phyloP scores from a whole-genome alignment of 306 rosid genomes.

The Rosa lucieae region DNA sequence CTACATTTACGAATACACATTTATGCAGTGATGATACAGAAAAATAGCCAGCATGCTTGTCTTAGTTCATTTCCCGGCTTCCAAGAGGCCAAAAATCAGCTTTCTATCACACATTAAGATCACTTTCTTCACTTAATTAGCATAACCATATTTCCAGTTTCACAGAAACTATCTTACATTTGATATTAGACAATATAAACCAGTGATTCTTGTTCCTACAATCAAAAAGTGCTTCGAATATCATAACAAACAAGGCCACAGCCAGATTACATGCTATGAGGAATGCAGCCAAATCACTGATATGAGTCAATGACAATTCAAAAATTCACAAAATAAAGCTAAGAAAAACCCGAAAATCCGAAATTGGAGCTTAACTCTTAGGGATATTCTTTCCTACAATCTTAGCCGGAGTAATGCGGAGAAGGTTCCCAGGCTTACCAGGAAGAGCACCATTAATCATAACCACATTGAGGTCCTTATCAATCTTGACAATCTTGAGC shows the following conservation, averaged over 20 bases:
- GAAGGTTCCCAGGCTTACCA: slow-evolving; percentile 95
- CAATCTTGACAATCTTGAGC: slow-evolving; percentile 91
- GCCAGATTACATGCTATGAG: not conserved
- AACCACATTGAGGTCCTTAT: slow-evolving; percentile 77
- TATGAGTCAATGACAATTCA: not conserved
- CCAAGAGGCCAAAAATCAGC: not conserved
- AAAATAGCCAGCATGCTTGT: not conserved
- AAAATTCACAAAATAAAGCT: not conserved
- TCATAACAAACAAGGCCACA: not conserved
- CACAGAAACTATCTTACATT: not conserved
- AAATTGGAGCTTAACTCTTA: slow-evolving; percentile 39
- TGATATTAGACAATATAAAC: not conserved
- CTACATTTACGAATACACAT: not conserved
- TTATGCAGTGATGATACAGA: not conserved
- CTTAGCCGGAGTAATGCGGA: slow-evolving; percentile 89
- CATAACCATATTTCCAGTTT: not conserved
- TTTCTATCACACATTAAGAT: not conserved
- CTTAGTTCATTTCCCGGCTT: not conserved
- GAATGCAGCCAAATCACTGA: not conserved
- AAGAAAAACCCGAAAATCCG: not conserved
- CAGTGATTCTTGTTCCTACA: not conserved
- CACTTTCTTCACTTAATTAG: not conserved
- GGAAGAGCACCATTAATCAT: slow-evolving; percentile 96
- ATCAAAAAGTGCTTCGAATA: not conserved
- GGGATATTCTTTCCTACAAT: slow-evolving; percentile 96